Base-by-base conservation (phyloP, 1,284 basidiomycete genomes). In the Cryptococcus floricola region DNA sequence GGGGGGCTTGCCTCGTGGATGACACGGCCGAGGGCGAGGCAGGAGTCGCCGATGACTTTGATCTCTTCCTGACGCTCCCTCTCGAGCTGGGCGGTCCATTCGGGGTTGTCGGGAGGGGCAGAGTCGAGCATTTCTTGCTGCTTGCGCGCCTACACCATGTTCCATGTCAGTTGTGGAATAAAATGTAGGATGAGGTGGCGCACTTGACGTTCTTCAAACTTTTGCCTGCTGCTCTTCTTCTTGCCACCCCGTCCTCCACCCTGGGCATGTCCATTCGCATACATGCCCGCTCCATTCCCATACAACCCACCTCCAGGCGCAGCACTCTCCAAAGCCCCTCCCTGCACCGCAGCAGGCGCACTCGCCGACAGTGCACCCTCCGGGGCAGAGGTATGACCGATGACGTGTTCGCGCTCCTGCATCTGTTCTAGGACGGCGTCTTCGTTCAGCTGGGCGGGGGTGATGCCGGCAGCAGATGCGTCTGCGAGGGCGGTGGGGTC, bases 121-220 rank as follows among this genome's bases (percentile, higher is more conserved):
- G 80, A 79, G 63, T 87, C 82, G n/a, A 84, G 80, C 5, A 89
- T 72, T 2, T 82, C 82, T 34, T 85, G 86, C 19, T 85, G 85
- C 73, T 87, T 94, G 65, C 87, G 81, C 9, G 87, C 87, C 90
- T 91, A 62, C 38, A 44, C 48, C 7, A 28, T 12, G 34, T 49
- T 49, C 31, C 1, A 7, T 14, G 18, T 23, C 23, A 23, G 23
- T 8, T 34, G n/a, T 9, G 19, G 5, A 14, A 48, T 13, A 52
- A 3, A 27, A 18, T 16, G 23, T 23, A 3, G 23, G 10, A 14
- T 23, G 19, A 39, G 5, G 31, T 12, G 14, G 68, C 82, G 64
- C 63, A 88, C 89, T 83, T 89, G 86, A 52, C 91, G 81, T 50
- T 89, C 90, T 62, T 84, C 82, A 75, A 88, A 89, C 45, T 89